A percentile compares a stretch with the other conserved stretches of the same genome.
phyloP scores from a whole-genome alignment of 352 stramenopile species.

The Phytophthora idaei region DNA sequence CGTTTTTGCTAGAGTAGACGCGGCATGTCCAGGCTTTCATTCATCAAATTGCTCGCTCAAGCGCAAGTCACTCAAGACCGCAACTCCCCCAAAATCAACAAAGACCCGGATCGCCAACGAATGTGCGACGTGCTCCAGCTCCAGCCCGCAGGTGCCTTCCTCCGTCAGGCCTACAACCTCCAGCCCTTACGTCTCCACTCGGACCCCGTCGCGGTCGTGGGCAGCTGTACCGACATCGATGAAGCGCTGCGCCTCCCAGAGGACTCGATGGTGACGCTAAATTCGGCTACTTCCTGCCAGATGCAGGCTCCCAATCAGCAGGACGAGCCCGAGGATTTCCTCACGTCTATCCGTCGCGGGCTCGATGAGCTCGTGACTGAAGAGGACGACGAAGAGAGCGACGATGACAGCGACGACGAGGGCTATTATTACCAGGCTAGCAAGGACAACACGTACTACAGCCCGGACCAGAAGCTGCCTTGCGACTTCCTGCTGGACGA shows the following conservation, averaged over 20 bases:
- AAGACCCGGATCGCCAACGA: constrained; percentile 2
- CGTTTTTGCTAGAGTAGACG: constrained; percentile 26
- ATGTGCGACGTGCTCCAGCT: constrained; percentile 39
- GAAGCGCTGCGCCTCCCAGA: constrained; percentile 25
- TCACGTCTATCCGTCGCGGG: constrained; percentile 39
- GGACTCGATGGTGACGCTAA: not conserved
- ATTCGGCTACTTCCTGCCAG: not conserved
- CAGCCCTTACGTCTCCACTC: constrained; percentile 9
- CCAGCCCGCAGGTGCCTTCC: constrained; percentile 44
- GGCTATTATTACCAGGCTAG: constrained; percentile 40
- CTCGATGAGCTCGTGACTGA: constrained; percentile 35
- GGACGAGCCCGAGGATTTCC: constrained; percentile 38
- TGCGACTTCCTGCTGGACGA: constrained; percentile 19
- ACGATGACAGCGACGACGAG: constrained; percentile 37
- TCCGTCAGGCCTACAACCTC: constrained; percentile 21
- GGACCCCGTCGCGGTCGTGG: constrained; percentile 26
- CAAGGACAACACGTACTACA: constrained; percentile 48
- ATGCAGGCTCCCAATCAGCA: constrained; percentile 8
- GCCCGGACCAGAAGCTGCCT: constrained; percentile 32
- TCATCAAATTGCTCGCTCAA: constrained; percentile 33
- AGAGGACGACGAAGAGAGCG: constrained; percentile 21
- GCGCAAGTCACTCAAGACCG: constrained; percentile 24
- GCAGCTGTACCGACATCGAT: constrained; percentile 38
- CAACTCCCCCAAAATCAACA: not conserved
- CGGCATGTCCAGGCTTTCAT: constrained; percentile 10